Evolutionary conservation across 768 basidiomycete species (phyloP).

Genomic region (Rhizopogon salebrosus): DNA sequence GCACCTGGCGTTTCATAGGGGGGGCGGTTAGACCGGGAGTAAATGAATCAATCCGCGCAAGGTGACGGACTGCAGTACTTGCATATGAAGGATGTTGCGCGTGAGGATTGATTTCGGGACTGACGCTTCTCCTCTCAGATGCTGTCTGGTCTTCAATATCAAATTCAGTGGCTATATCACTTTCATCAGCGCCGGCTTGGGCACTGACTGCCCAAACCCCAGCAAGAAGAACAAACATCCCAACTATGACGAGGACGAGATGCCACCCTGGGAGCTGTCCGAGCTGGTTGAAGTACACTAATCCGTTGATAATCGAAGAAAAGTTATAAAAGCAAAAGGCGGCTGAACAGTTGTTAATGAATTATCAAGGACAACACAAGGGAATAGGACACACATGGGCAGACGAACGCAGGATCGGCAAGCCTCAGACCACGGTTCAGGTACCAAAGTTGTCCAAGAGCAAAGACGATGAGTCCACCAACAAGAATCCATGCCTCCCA

Average conservation of each 20-base stretch:
- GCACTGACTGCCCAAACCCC: slow-evolving; percentile 91
- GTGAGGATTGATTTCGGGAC: background rate
- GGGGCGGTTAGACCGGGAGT: background rate
- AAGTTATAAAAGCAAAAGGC: slow-evolving; percentile 96
- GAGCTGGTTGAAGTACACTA: slow-evolving; percentile 88
- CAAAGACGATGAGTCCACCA: slow-evolving; percentile 64
- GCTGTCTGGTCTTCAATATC: background rate
- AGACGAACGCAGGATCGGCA: slow-evolving; percentile 81
- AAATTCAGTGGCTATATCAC: slow-evolving; percentile 18
- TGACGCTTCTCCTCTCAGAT: background rate
- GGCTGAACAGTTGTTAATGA: slow-evolving; percentile 33
- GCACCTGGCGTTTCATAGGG: slow-evolving; percentile 9
- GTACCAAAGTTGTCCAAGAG: slow-evolving; percentile 80
- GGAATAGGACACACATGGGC: slow-evolving; percentile 57
- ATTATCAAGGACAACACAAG: background rate
- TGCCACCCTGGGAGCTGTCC: slow-evolving; percentile 62
- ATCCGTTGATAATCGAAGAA: slow-evolving; percentile 84
- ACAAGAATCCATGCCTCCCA: slow-evolving; percentile 85
- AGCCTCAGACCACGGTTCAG: slow-evolving; percentile 74
- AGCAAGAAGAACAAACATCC: slow-evolving; percentile 71
- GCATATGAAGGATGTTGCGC: background rate
- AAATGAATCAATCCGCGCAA: slow-evolving; percentile 16
- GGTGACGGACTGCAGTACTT: slow-evolving; percentile 25
- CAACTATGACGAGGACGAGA: slow-evolving; percentile 69
- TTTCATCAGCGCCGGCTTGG: slow-evolving; percentile 51